Evolutionary conservation across 306 rosid genomes (phyloP), one percentile per base, ranked within the genome.

Genomic region (Herpetospermum pedunculosum): DNA sequence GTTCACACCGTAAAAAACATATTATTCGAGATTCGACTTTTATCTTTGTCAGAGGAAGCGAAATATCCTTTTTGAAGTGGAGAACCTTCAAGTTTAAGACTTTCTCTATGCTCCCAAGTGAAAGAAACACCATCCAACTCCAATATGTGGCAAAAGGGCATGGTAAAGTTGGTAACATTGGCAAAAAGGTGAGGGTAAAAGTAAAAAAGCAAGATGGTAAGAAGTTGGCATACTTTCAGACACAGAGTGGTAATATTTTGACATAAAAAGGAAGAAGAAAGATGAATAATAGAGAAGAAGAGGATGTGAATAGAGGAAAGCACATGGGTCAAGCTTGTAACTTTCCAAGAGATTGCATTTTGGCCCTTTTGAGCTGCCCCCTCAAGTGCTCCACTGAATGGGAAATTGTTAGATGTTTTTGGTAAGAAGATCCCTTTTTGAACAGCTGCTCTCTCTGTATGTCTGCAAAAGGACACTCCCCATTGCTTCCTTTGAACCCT

Each of bases 311-410:
- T 13, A 26, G 21, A 3, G 23, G 4, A 23, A 25, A 43, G 54
- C 53, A 70, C 57, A 46, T 70, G 74, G 74, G 57, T 70, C 8
- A 18, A 70, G 58, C 23, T 70, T 70, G 74, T 70, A 47, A 70
- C 74, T 70, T 70, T 70, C 74, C 40, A 70, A 70, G 40, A 47
- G 74, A 44, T 70, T 70, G 41, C 57, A 46, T 70, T 70, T 44
- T 25, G 57, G 74, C 55, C 52, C n/a, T 67, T 70, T 47, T 70
- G 38, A 70, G 54, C 74, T 46, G 57, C 57, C 6, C 41, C 26
- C 55, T 69, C 28, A 25, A 70, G 19, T 46, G 74, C 38, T 44
- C 55, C 74, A 46, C 57, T 70, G 8, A 70, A 70, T 44, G 41
- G 74, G 74, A 28, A 44, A 43, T 44, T 44, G 55, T 70, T 44